Evolutionary conservation across 306 rosid species (phyloP).

Genomic region (Mucuna pruriens): DNA sequence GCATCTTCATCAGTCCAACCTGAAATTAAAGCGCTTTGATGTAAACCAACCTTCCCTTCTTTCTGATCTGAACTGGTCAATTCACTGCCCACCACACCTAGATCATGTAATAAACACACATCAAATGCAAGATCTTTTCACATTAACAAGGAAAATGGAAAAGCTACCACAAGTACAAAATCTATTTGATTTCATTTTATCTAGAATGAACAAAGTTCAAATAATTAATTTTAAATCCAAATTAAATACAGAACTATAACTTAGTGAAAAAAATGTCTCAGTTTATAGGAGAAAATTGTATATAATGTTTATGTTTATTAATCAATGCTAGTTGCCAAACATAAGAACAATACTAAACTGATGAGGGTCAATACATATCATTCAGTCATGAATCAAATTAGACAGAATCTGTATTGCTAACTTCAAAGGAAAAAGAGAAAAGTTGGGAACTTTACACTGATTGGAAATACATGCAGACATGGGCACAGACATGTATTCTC

Average conservation of each 20-base stretch:
- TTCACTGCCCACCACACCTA: slow-evolving; percentile 34
- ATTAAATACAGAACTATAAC: neutral
- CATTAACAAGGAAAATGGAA: slow-evolving; percentile 13
- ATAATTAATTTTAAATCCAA: neutral
- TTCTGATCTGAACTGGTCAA: slow-evolving; percentile 47
- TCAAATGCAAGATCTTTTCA: slow-evolving; percentile 36
- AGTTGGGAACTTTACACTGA: slow-evolving; percentile 47
- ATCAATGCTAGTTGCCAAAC: neutral
- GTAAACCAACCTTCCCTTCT: slow-evolving; percentile 40
- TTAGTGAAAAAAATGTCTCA: neutral
- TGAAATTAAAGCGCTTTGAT: slow-evolving; percentile 39
- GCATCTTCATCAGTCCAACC: slow-evolving; percentile 25
- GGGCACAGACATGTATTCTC: slow-evolving; percentile 28
- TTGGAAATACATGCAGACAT: slow-evolving; percentile 26
- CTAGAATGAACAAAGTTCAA: slow-evolving; percentile 1
- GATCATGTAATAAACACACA: slow-evolving; percentile 31
- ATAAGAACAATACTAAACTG: slow-evolving; percentile 10
- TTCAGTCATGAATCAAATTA: neutral
- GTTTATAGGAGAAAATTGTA: neutral
- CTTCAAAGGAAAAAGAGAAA: slow-evolving; percentile 16
- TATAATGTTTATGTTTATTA: neutral
- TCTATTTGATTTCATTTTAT: neutral
- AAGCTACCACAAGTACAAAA: neutral
- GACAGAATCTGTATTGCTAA: neutral
- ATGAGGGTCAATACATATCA: slow-evolving; percentile 4